Percentiles rank a stretch among this genome's conserved stretches.
These are phyloP conservation scores for Rhynchosporium graminicola DNA, from an alignment of 2,329 filamentous ascomycete species.

Conservation along the genomic window DNA sequence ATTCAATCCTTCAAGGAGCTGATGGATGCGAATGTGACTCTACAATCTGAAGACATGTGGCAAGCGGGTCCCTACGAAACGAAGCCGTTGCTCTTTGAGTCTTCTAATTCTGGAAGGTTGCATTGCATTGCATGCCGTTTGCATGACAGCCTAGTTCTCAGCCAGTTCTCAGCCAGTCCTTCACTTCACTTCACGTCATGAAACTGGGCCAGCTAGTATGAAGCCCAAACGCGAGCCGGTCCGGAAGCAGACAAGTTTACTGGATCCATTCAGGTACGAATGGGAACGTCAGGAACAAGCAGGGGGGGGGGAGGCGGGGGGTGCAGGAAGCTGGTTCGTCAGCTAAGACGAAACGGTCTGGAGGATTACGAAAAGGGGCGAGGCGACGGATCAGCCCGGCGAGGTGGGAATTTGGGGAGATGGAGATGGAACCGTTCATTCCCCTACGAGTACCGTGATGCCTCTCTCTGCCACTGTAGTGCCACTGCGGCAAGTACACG, in stretches of 20 bases:
- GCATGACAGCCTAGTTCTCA: neutral
- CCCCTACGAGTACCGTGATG: too few relatives aligned
- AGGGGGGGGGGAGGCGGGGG: neutral
- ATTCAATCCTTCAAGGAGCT: neutral
- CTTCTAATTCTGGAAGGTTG: slow-evolving; percentile 1
- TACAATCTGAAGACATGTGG: slow-evolving; percentile 1
- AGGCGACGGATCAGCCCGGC: slow-evolving; percentile 6
- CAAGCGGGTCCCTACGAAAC: neutral
- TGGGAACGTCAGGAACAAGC: slow-evolving; percentile 8
- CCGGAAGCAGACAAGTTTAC: slow-evolving; percentile 2
- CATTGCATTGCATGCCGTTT: slow-evolving; percentile 1
- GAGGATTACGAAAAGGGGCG: slow-evolving; percentile 7
- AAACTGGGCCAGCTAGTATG: slow-evolving; percentile 4
- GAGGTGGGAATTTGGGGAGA: neutral
- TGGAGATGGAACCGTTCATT: neutral
- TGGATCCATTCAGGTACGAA: slow-evolving; percentile 8
- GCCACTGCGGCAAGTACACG: slow-evolving; percentile 7
- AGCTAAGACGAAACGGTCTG: slow-evolving; percentile 6
- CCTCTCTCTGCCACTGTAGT: neutral
- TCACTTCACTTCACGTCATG: slow-evolving; percentile 11
- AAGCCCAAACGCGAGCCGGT: slow-evolving; percentile 14
- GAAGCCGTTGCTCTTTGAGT: neutral
- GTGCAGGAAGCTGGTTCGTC: neutral
- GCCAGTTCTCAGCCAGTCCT: neutral
- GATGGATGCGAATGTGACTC: neutral